Evolutionary conservation across 208 protist genomes (phyloP).

Genomic region (Acanthamoeba healyi): DNA sequence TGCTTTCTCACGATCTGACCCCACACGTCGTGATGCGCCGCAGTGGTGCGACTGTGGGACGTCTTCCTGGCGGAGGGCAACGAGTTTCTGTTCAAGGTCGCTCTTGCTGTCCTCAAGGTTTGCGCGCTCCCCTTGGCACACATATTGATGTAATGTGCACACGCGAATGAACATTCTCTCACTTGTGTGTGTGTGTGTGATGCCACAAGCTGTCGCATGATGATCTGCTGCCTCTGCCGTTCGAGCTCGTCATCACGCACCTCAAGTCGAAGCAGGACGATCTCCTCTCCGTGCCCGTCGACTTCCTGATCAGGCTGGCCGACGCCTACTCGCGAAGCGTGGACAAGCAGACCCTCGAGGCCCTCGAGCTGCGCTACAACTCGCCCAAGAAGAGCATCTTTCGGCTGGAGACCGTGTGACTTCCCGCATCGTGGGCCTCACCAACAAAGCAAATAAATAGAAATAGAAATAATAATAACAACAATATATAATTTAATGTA

Average conservation of each 20-base stretch:
- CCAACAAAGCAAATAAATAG: too few relatives aligned
- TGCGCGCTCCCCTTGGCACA: background rate
- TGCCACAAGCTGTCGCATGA: background rate
- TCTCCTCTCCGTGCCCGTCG: background rate
- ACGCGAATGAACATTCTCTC: background rate
- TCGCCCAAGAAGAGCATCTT: conserved; percentile 49
- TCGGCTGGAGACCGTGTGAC: background rate
- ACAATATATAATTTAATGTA: too few relatives aligned
- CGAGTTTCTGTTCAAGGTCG: conserved; percentile 49
- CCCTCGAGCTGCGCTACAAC: conserved; percentile 14
- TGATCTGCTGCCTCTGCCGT: background rate
- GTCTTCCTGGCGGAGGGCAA: conserved; percentile 19
- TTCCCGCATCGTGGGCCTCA: too few relatives aligned
- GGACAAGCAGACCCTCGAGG: conserved; percentile 11
- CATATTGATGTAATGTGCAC: background rate
- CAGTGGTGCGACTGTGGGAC: conserved; percentile 46
- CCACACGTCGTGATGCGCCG: background rate
- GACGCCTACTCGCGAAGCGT: conserved; percentile 4
- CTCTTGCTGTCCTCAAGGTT: conserved; percentile 8
- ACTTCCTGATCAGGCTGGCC: conserved; percentile 3
- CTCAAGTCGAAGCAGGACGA: conserved; percentile 28
- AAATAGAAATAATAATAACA: too few relatives aligned
- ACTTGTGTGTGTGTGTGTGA: too few relatives aligned
- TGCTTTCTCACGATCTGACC: background rate
- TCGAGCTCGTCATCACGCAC: conserved; percentile 10